A percentile compares a stretch with the other conserved stretches of the same genome.
These are phyloP conservation scores for Dendrobium huoshanense DNA, from an alignment of 106 monocot genomes.

Conservation along the genomic window DNA sequence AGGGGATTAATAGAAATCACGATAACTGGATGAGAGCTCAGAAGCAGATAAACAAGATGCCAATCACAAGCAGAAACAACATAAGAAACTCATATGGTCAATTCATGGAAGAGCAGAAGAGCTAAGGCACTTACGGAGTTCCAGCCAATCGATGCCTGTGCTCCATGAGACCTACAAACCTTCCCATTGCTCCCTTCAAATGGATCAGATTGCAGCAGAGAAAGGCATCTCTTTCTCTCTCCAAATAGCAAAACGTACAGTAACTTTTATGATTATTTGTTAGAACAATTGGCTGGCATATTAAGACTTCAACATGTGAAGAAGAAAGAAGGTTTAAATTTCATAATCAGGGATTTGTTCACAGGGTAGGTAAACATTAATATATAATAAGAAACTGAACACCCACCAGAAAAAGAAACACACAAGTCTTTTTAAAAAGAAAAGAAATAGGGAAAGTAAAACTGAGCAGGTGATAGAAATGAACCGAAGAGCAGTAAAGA, in stretches of 20 bases:
- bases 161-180: not conserved
- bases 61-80: too few relatives aligned
- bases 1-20: too few relatives aligned
- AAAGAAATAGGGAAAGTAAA: too few relatives aligned
- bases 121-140: too few relatives aligned
- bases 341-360: not conserved
- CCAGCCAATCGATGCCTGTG: not conserved
- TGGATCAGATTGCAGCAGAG: not conserved
- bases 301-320: not conserved
- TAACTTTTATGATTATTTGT: too few relatives aligned
- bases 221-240: not conserved
- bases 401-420: not conserved
- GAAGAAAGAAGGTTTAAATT: not conserved
- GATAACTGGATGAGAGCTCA: too few relatives aligned
- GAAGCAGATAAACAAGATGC: too few relatives aligned
- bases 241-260: not conserved
- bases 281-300: not conserved
- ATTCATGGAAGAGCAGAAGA: too few relatives aligned
- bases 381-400: not conserved
- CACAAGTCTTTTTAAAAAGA: too few relatives aligned
- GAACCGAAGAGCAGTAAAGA: too few relatives aligned
- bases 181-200: not conserved
- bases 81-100: too few relatives aligned
- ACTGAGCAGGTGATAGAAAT: too few relatives aligned
- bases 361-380: not conserved